phyloP scores from a whole-genome alignment of 306 rosid species.

The Datisca glomerata region DNA sequence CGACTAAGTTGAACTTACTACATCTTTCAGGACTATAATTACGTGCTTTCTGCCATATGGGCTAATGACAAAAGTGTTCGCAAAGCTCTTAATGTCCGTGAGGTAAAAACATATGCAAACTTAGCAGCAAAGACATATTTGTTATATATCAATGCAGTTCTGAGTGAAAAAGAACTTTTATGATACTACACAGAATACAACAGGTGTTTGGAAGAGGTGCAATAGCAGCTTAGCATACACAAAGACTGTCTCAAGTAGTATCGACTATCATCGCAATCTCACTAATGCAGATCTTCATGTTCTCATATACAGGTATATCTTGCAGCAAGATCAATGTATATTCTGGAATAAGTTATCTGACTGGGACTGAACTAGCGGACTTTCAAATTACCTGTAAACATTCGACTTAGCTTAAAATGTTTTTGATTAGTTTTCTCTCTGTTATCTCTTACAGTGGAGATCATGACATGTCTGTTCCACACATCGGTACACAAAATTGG shows the following conservation, averaged over 20 bases:
- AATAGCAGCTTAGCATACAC: constrained; percentile 19
- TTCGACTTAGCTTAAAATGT: no score
- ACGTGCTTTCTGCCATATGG: constrained; percentile 12
- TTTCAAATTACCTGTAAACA: no score
- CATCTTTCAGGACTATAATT: constrained; percentile 11
- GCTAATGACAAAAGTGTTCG: constrained; percentile 15
- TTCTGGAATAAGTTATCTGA: no score
- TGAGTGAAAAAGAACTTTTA: no score
- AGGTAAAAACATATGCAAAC: not conserved
- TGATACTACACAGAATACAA: constrained; percentile 7
- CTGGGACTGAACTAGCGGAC: no score
- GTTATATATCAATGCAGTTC: no score
- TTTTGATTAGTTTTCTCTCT: not conserved
- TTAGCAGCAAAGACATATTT: not conserved
- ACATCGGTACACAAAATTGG: constrained; percentile 18
- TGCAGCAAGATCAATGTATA: not conserved
- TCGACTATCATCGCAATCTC: constrained; percentile 16
- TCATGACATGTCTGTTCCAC: constrained; percentile 18
- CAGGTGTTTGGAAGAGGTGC: constrained; percentile 19
- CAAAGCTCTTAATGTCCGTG: constrained; percentile 11
- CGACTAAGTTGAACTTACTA: no score
- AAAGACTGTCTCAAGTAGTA: constrained; percentile 11
- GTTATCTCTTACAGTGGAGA: constrained; percentile 13
- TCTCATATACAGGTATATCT: constrained; percentile 20
- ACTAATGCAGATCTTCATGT: constrained; percentile 12